Conservation (phyloP, 116 monocot species). For the Trichopus zeylanicus region DNA sequence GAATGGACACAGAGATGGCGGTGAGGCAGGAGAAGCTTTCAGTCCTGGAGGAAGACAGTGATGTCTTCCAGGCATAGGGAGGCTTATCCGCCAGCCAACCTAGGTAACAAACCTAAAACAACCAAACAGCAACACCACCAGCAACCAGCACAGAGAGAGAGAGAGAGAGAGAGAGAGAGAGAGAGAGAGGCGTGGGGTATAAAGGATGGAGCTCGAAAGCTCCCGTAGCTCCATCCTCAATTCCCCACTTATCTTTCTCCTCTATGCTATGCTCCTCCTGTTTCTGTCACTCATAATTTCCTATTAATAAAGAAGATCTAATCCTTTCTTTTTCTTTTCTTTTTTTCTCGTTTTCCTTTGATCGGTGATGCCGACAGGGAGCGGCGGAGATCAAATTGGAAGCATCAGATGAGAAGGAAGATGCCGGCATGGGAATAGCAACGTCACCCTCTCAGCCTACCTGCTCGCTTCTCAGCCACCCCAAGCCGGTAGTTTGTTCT, state of each 20-base stretch:
- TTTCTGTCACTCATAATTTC: not conserved
- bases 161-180: not conserved
- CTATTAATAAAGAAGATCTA: not conserved
- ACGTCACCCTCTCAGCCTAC: too few relatives aligned
- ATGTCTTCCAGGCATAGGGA: constrained; percentile 29
- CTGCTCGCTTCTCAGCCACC: not conserved
- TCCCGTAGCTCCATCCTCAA: not conserved
- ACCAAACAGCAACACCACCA: not conserved
- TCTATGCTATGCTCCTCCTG: not conserved
- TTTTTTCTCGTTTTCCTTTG: not conserved
- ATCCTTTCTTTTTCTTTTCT: not conserved
- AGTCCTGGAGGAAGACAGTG: constrained; percentile 42
- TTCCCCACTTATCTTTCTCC: not conserved
- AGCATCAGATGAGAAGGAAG: constrained; percentile 22
- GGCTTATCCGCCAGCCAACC: constrained; percentile 9
- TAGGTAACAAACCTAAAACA: constrained; percentile 9
- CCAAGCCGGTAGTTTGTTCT: too few relatives aligned
- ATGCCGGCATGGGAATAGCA: constrained; percentile 4
- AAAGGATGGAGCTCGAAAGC: too few relatives aligned
- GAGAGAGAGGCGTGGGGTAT: not conserved
- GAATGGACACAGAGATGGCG: constrained; percentile 38
- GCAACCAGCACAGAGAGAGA: not conserved
- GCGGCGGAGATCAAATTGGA: not conserved
- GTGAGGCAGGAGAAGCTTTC: constrained; percentile 30
- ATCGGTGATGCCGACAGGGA: not conserved